These are phyloP conservation scores for Hanseniaspora occidentalis DNA, from an alignment of 805 yeast genomes.

Conservation along the genomic window DNA sequence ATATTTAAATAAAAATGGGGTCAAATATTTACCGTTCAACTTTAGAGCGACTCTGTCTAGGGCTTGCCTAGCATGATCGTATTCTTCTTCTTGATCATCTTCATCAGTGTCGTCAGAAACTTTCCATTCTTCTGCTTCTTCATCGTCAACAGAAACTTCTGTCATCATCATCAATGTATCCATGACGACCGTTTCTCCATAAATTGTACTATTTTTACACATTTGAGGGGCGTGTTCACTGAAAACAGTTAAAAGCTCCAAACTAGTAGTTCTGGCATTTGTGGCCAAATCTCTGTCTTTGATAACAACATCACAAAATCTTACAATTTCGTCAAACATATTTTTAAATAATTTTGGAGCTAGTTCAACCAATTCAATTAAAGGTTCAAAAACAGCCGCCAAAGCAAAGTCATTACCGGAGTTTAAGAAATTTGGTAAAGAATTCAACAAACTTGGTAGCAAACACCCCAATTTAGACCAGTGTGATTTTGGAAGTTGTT, in stretches of 20 bases:
- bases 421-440: constrained; percentile 72
- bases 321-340: constrained; percentile 79
- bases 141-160: constrained; percentile 82
- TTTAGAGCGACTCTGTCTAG: constrained; percentile 79
- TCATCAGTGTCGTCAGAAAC: constrained; percentile 66
- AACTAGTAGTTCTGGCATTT: constrained; percentile 68
- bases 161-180: constrained; percentile 77
- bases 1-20: constrained; percentile 75
- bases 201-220: constrained; percentile 73
- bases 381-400: constrained; percentile 75
- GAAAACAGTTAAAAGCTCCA: constrained; percentile 82
- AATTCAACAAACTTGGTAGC: constrained; percentile 72
- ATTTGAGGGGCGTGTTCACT: constrained; percentile 88
- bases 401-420: constrained; percentile 71
- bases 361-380: constrained; percentile 80
- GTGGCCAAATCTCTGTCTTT: constrained; percentile 73
- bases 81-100: constrained; percentile 75
- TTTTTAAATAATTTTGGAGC: constrained; percentile 93
- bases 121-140: constrained; percentile 81
- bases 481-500: constrained; percentile 59
- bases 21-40: constrained; percentile 72
- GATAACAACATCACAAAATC: constrained; percentile 73
- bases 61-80: constrained; percentile 90
- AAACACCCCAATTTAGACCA: constrained; percentile 73
- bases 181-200: constrained; percentile 59